Conservation (phyloP, 1,284 basidiomycete genomes). For the Singerocomus inundabilis region DNA sequence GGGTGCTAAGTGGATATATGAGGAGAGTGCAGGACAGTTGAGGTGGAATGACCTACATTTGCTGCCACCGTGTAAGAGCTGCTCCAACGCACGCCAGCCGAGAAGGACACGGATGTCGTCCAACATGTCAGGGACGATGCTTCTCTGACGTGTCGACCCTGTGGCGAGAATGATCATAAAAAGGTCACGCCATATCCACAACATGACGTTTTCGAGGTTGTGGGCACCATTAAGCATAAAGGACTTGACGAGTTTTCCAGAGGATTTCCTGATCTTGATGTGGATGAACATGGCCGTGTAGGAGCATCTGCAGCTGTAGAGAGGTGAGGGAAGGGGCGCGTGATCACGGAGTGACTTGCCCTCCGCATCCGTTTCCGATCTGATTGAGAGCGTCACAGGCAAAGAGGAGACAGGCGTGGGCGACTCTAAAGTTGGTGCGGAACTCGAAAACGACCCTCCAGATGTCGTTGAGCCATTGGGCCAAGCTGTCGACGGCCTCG, state of each 20-base stretch:
- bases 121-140: slow-evolving; percentile 49
- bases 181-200: slow-evolving; percentile 70
- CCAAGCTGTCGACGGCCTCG: slow-evolving; percentile 54
- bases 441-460: slow-evolving; percentile 61
- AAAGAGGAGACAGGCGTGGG: slow-evolving; percentile 55
- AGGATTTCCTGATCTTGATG: slow-evolving; percentile 41
- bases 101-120: slow-evolving; percentile 50
- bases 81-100: slow-evolving; percentile 50
- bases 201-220: slow-evolving; percentile 45
- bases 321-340: background rate
- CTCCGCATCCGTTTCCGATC: slow-evolving; percentile 42
- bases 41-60: slow-evolving; percentile 33
- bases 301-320: slow-evolving; percentile 26
- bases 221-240: slow-evolving; percentile 51
- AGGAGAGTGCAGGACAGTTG: background rate
- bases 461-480: slow-evolving; percentile 56
- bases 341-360: slow-evolving; percentile 38
- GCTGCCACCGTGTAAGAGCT: slow-evolving; percentile 51
- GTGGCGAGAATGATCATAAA: slow-evolving; percentile 52
- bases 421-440: slow-evolving; percentile 47
- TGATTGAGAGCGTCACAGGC: slow-evolving; percentile 45
- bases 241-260: slow-evolving; percentile 46
- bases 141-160: slow-evolving; percentile 36
- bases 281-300: slow-evolving; percentile 47
- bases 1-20: slow-evolving; percentile 6